Base-by-base conservation (phyloP, 768 basidiomycete species). In the Tylopilus plumbeoviolaceoides region DNA sequence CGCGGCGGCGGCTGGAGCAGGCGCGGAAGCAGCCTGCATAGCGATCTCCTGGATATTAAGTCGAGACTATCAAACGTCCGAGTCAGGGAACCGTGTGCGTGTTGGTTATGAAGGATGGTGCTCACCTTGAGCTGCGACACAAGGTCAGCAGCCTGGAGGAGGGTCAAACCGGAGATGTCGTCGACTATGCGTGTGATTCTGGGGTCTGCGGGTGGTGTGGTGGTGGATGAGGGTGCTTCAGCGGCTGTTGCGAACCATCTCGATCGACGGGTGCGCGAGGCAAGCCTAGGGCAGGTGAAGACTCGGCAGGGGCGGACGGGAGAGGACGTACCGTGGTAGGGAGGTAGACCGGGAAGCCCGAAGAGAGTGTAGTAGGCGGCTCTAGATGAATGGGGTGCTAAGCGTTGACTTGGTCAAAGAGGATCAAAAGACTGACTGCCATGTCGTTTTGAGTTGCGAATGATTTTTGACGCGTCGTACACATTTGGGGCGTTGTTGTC, bases 31-130 rank as follows among this genome's bases (percentile, higher is more conserved):
- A 31, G 89, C 76, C 43, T 94, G 92, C 79, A 97, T 82, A 17
- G 93, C 92, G 65, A 98, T 91, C 76, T 98, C 95, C 73, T 95
- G 91, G 57, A 99, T 99, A 69, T 98, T 98, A 54, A 99, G 71
- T 55, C 89, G 86, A 46, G 91, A 78, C 95, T 98, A 52, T 48
- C 10, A 15, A 12, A 14, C 30, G 10, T 23, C 30, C 7, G 35
- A 17, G 47, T 54, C 20, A 49, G 51, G 41, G 27, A 33, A 36
- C 33, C n/a, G 35, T 12, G 15, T 6, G 31, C 2, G 27, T 39
- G 33, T 15, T 7, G 15, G 14, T 6, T 40, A 42, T 15, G 9
- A 35, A 36, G 33, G 10, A 10, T 10, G 7, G 28, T 27, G 55
- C 75, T 64, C 60, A 89, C 95, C 82, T 99, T 99, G 63, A 99